phyloP scores from a whole-genome alignment of 108 stramenopile genomes.

The Mediolabrus comicus region DNA sequence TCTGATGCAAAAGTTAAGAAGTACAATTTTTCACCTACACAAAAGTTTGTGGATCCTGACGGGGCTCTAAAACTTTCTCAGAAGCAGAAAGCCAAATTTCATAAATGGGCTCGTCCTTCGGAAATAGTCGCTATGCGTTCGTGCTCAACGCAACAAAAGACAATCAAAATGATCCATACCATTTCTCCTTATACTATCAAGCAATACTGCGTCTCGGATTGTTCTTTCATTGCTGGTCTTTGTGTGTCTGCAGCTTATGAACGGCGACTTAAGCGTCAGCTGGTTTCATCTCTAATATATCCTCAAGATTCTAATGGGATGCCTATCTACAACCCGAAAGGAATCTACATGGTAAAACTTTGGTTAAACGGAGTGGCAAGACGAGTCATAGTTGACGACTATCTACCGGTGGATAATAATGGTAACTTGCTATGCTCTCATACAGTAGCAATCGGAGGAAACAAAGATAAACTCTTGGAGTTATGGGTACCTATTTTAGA shows the following conservation, averaged over 20 bases:
- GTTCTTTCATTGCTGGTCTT: slow-evolving; percentile 90
- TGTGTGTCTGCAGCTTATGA: slow-evolving; percentile 89
- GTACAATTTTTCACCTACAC: slow-evolving; percentile 25
- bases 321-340: slow-evolving; percentile 85
- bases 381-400: slow-evolving; percentile 87
- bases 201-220: slow-evolving; percentile 89
- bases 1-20: slow-evolving; percentile 63
- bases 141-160: neutral
- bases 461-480: slow-evolving; percentile 52
- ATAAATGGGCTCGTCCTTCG: slow-evolving; percentile 69
- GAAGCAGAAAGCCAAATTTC: slow-evolving; percentile 58
- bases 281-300: slow-evolving; percentile 77
- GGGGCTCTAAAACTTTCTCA: slow-evolving; percentile 55
- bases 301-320: slow-evolving; percentile 65
- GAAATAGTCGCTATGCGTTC: slow-evolving; percentile 58
- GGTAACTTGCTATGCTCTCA: slow-evolving; percentile 83
- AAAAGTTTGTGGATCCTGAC: slow-evolving; percentile 57
- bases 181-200: slow-evolving; percentile 70
- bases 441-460: slow-evolving; percentile 19
- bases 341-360: slow-evolving; percentile 93
- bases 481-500: slow-evolving; percentile 92
- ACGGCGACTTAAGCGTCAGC: slow-evolving; percentile 53
- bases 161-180: slow-evolving; percentile 47
- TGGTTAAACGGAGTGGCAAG: slow-evolving; percentile 91
- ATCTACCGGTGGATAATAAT: slow-evolving; percentile 74